Evolutionary conservation across 2,329 filamentous ascomycete species (phyloP), one percentile per base, ranked within the genome.

Genomic region (Microcyclospora pomicola): DNA sequence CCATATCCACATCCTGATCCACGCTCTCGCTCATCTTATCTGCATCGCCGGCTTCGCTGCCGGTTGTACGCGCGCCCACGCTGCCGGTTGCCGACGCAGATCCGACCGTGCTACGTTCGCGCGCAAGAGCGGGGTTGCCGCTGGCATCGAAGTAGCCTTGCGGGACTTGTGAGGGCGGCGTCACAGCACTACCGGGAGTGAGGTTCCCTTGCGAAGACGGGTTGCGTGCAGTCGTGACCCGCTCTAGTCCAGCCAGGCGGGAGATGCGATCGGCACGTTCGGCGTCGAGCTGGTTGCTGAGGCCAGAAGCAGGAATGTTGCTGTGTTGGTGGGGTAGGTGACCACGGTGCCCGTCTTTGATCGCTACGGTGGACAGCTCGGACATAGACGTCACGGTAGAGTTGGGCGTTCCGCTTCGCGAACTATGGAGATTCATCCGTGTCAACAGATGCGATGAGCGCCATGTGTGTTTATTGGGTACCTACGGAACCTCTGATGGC

Each of bases 231-330:
- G 84, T 82, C 12, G 82, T 79, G 40, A 95, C 79, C 40, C 83
- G 77, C 59, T 93, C 86, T 29, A 95, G 74, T n/a, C 88, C 88
- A 10, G 87, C 83, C 15, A 95, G 77, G 36, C 88, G 86, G 32
- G 86, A 94, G 61, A 96, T 95, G 53, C 88, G 86, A 62, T 95
- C 87, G 45, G 85, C 86, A 49, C 87, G 84, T 61, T 94, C 87
- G 45, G 86, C 86, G 53, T 94, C 87, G 43, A 91, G 77, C 52
- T 80, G 88, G 48, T 51, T 45, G 45, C 35, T 49, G 38, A 45
- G 50, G 14, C 77, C 80, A 6, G 74, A 60, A 28, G 58, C 59
- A n/a, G 66, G 68, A 43, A 34, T 36, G 38, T 41, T 42, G 14
- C 30, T 15, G 42, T 73, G 70, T 40, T 68, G 63, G 39, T 77